Evolutionary conservation across 73 alveolate species (phyloP), one percentile per base, ranked within the genome.

Genomic region (Symbiodinium pilosum): DNA sequence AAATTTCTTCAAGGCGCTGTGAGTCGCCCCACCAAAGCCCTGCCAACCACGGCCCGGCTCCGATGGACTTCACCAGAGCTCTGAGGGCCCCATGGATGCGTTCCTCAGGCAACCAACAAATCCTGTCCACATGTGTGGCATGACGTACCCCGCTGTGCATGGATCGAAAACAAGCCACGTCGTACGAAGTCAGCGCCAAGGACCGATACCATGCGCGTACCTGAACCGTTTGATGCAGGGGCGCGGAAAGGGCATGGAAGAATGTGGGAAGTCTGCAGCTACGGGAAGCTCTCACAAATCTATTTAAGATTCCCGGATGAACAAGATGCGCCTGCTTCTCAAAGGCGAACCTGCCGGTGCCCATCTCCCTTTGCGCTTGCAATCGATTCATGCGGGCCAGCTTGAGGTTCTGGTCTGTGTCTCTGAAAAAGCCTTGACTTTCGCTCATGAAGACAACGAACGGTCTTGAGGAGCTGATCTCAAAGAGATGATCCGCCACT

Each of bases 1-100:
- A n/a, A n/a, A n/a, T n/a, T n/a, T n/a, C n/a, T n/a, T n/a, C n/a
- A n/a, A n/a, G n/a, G n/a, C n/a, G 81, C 43, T 88, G 95, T 21
- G 95, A 88, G 86, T 88, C 95, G 18, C 95, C 95, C 95, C 95
- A 88, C 94, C 95, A 88, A 14, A 88, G 86, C 4, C 95, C 95
- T 0, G 95, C 85, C 86, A 88, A n/a, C 95, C 95, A 88, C 39
- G 95, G 95, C 43, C 95, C 95, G 34, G 95, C 86, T 26, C 95
- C 95, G 39, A 88, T 26, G 44, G 95, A 88, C 21, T 83, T 56
- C 43, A 88, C 95, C 26, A 88, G 69, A 26, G 68, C 43, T 12
- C 38, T 30, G 68, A 88, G 43, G 34, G 95, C 95, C 9, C 41
- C 81, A 14, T 64, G 81, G 5, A 64, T 64, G 38, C 81, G 41